phyloP scores from a whole-genome alignment of 176 grass and related monocot genomes.

The Ananas comosus region DNA sequence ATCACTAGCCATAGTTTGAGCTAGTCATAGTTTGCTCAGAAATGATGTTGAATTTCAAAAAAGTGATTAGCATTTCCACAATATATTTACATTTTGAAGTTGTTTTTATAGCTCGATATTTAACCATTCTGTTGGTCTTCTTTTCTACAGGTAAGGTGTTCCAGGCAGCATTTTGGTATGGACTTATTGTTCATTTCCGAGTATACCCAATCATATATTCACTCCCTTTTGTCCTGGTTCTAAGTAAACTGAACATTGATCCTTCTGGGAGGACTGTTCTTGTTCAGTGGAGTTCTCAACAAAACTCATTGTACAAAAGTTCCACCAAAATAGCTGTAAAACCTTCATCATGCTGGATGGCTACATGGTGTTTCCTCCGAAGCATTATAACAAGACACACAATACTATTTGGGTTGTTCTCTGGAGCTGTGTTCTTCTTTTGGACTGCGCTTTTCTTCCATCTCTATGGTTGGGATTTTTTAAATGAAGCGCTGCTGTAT shows the following conservation, averaged over 20 bases:
- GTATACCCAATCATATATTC: constrained; percentile 94
- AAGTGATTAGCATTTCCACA: too few species aligned
- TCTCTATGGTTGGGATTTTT: constrained; percentile 83
- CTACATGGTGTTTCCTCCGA: constrained; percentile 28
- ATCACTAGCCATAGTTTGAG: too few species aligned
- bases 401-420: constrained; percentile 60
- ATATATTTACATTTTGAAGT: background rate
- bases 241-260: constrained; percentile 41
- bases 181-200: constrained; percentile 84
- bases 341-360: constrained; percentile 12
- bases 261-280: constrained; percentile 32
- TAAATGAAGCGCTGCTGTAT: constrained; percentile 91
- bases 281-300: constrained; percentile 40
- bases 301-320: constrained; percentile 18
- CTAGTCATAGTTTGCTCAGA: too few species aligned
- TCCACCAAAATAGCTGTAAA: constrained; percentile 21
- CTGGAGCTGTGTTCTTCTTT: constrained; percentile 64
- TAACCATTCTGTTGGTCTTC: constrained; percentile 11
- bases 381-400: constrained; percentile 51
- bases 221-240: constrained; percentile 66
- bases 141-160: constrained; percentile 51
- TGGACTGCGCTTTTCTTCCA: constrained; percentile 67
- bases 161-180: constrained; percentile 91
- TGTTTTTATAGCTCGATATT: constrained; percentile 9
- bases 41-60: too few species aligned